Evolutionary conservation across 352 stramenopile genomes (phyloP).

Genomic region (Globisporangium paroecandrum): DNA sequence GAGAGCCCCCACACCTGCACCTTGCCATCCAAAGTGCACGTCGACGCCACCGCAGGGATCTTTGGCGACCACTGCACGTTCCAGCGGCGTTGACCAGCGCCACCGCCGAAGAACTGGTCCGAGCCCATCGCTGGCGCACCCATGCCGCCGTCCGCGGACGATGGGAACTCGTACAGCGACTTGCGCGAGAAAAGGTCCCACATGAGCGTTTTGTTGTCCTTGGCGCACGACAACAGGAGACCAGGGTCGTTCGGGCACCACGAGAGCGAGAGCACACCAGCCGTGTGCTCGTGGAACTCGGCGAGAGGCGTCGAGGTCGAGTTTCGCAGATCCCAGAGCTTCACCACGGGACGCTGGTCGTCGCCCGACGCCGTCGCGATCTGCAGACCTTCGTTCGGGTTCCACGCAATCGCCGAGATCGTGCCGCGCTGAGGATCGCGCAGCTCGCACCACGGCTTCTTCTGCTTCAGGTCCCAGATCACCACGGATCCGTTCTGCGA

Average conservation of each 20-base stretch:
- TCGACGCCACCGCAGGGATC: conserved; percentile 92
- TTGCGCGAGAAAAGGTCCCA: conserved; percentile 96
- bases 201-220: conserved; percentile 97
- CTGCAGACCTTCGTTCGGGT: conserved; percentile 96
- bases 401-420: conserved; percentile 95
- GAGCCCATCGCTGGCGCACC: conserved; percentile 67
- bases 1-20: conserved; percentile 91
- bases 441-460: conserved; percentile 98
- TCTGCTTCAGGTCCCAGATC: conserved; percentile 98
- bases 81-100: conserved; percentile 86
- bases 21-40: conserved; percentile 97
- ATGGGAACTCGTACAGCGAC: conserved; percentile 93
- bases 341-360: conserved; percentile 94
- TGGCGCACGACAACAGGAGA: conserved; percentile 92
- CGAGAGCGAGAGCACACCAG: conserved; percentile 94
- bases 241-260: conserved; percentile 97
- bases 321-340: conserved; percentile 98
- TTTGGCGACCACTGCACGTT: conserved; percentile 96
- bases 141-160: conserved; percentile 41
- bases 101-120: conserved; percentile 75
- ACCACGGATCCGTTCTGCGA: conserved; percentile 92
- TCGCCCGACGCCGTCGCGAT: conserved; percentile 95
- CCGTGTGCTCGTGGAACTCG: conserved; percentile 94
- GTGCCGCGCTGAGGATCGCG: conserved; percentile 84
- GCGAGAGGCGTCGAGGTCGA: conserved; percentile 96